Percentiles rank a stretch among this genome's conserved stretches.
phyloP scores from a whole-genome alignment of 2,329 filamentous ascomycete genomes.

The Colletotrichum musae region DNA sequence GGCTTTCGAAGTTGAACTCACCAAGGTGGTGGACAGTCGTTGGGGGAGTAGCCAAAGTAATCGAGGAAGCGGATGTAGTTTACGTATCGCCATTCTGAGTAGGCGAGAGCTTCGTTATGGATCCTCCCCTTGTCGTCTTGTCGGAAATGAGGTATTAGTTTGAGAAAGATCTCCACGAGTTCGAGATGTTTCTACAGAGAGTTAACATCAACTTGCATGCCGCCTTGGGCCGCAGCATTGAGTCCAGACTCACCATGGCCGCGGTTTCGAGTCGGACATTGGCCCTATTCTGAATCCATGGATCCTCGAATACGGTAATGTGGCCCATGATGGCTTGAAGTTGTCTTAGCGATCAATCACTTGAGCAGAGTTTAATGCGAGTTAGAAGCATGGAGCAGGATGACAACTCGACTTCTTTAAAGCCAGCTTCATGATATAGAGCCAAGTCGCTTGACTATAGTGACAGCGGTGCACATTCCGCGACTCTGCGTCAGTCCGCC shows the following conservation, averaged over 20 bases:
- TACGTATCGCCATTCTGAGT: constrained; percentile 43
- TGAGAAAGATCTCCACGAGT: constrained; percentile 39
- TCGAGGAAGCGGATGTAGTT: constrained; percentile 41
- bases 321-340: too few relatives aligned
- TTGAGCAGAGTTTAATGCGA: background rate
- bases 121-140: constrained; percentile 27
- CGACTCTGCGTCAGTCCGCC: background rate
- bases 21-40: constrained; percentile 42
- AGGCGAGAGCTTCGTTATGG: constrained; percentile 34
- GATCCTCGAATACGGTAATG: constrained; percentile 10
- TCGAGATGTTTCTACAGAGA: constrained; percentile 33
- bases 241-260: constrained; percentile 1
- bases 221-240: too few relatives aligned
- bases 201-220: background rate
- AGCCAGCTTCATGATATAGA: background rate
- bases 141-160: constrained; percentile 38
- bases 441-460: constrained; percentile 16
- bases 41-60: constrained; percentile 22
- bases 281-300: constrained; percentile 6
- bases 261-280: constrained; percentile 11
- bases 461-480: constrained; percentile 22
- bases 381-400: too few relatives aligned
- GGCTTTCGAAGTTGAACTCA: background rate
- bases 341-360: background rate
- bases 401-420: too few relatives aligned